Percentiles rank a stretch among this genome's conserved stretches.
Conservation (phyloP, 164 flowering plant genomes). For the Chimonanthus salicifolius region DNA sequence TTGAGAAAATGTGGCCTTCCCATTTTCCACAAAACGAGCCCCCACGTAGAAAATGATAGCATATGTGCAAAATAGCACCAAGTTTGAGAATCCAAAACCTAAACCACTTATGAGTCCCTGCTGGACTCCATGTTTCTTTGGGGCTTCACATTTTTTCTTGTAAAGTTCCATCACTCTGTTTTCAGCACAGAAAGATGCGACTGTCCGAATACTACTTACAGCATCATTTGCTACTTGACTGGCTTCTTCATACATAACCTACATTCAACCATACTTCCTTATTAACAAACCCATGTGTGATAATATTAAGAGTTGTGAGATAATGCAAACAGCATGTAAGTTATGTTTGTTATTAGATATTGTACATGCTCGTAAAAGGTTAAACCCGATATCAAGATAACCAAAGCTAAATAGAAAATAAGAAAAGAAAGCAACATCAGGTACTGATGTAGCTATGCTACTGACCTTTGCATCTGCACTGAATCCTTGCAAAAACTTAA, state of each 20-base stretch:
- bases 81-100: slow-evolving; percentile 12
- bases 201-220: slow-evolving; percentile 15
- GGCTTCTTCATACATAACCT: slow-evolving; percentile 18
- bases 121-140: slow-evolving; percentile 9
- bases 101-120: slow-evolving; percentile 6
- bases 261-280: not conserved
- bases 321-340: not conserved
- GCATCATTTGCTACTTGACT: slow-evolving; percentile 15
- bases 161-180: slow-evolving; percentile 13
- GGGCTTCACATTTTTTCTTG: slow-evolving; percentile 12
- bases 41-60: slow-evolving; percentile 11
- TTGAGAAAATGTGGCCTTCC: slow-evolving; percentile 1
- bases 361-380: not conserved
- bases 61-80: slow-evolving; percentile 8
- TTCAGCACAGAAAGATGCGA: slow-evolving; percentile 17
- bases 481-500: slow-evolving; percentile 24
- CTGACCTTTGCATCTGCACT: slow-evolving; percentile 35
- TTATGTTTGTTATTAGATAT: not conserved
- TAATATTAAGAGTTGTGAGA: too few species aligned
- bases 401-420: not conserved
- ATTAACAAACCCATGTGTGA: not conserved
- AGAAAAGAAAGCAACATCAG: not conserved
- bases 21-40: slow-evolving; percentile 6
- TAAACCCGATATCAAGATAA: not conserved
- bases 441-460: not conserved